Percentiles rank a stretch among this genome's conserved stretches.
Conservation (phyloP, 306 rosid species). For the Arachis stenosperma region DNA sequence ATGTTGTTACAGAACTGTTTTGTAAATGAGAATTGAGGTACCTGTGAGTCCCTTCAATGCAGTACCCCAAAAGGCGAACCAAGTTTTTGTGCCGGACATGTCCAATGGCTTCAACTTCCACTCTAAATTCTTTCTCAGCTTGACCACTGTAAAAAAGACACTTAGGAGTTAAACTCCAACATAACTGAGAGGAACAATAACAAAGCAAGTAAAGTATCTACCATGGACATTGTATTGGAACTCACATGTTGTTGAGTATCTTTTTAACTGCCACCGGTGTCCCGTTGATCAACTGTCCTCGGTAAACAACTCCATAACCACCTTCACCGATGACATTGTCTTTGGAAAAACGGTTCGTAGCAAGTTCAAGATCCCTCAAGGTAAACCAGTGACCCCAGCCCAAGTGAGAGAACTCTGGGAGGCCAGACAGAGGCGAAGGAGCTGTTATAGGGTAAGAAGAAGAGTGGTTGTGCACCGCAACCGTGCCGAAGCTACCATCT, state of each 20-base stretch:
- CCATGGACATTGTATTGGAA: conserved; percentile 24
- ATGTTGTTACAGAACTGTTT: background rate
- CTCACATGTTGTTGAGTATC: conserved; percentile 94
- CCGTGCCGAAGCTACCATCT: conserved; percentile 74
- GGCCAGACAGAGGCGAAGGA: conserved; percentile 81
- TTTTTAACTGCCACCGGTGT: conserved; percentile 90
- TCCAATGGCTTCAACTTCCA: conserved; percentile 97
- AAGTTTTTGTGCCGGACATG: conserved; percentile 95
- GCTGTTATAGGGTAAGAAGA: conserved; percentile 72
- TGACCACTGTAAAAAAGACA: conserved; percentile 64
- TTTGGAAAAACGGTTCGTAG: conserved; percentile 78
- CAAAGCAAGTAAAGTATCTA: conserved; percentile 30
- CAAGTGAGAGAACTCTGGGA: conserved; percentile 90
- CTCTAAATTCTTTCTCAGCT: conserved; percentile 94
- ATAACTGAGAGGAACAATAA: conserved; percentile 31
- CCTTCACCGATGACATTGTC: conserved; percentile 91
- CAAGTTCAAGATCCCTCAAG: conserved; percentile 85
- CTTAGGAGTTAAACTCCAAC: conserved; percentile 32
- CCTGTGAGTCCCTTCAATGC: conserved; percentile 93
- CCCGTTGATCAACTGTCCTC: conserved; percentile 83
- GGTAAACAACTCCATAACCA: conserved; percentile 93
- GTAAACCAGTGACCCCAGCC: conserved; percentile 99
- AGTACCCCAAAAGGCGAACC: conserved; percentile 93
- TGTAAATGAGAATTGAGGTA: conserved; percentile 39
- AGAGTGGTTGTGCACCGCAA: conserved; percentile 59